Evolutionary conservation across 2,329 filamentous ascomycete genomes (phyloP), one percentile per base, ranked within the genome.

Genomic region (Fonsecaea monophora): DNA sequence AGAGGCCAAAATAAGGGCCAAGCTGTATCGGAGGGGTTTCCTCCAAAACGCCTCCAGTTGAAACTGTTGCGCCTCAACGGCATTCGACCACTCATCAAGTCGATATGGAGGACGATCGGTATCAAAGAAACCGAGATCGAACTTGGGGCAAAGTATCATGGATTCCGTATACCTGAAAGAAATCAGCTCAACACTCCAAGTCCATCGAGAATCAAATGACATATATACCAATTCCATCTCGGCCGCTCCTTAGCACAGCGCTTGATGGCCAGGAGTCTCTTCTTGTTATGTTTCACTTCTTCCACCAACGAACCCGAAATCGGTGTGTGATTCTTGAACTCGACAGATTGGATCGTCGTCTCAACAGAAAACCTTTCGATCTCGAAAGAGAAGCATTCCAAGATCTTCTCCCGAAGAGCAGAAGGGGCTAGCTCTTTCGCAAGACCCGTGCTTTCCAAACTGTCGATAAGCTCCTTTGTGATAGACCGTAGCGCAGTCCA

Each of bases 171-270:
- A 42, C 40, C 40, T 42, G 10, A 10, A n/a, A 42, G 4, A 10
- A 42, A 42, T 42, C 40, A 42, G 40, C 15, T 18, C 5, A 42
- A n/a, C 15, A 6, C 3, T n/a, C 5, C n/a, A 8, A 3, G 15
- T 6, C 5, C n/a, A 8, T 6, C 15, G 8, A 42, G 15, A 18
- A 42, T 42, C 8, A n/a, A 6, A n/a, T 42, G 25, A 25, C 8
- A 42, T n/a, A n/a, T 42, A n/a, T 10, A 42, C 40, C 40, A 42
- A n/a, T 42, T 42, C 40, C 40, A 42, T 42, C 40, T 42, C 40
- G 40, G 40, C 40, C 40, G 40, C 40, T 42, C 40, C 40, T 42
- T 42, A 5, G 40, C 40, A 18, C 40, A 42, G 40, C 40, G 40
- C 18, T 42, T 42, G 40, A 42, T 42, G 40, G 40, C 40, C n/a